A percentile compares a stretch with the other conserved stretches of the same genome.
Evolutionary conservation across 257 asterid genomes (phyloP).

Genomic region (Fraxinus anomala): DNA sequence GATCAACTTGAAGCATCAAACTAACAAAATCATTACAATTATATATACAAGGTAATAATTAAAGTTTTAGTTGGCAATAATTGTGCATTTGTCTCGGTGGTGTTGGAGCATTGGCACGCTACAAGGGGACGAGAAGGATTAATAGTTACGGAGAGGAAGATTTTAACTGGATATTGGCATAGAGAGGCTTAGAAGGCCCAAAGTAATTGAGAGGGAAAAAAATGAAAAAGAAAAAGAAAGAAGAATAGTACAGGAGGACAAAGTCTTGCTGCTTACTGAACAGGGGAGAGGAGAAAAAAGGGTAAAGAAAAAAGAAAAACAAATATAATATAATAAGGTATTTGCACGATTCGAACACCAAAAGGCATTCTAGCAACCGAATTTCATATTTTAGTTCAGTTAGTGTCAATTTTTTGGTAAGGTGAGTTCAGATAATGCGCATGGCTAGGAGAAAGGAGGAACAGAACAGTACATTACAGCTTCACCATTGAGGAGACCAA

Average conservation of each 20-base stretch:
- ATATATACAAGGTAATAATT: not conserved
- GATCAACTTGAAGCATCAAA: not conserved
- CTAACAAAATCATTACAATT: not conserved
- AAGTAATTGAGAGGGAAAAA: not conserved
- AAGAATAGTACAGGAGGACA: not conserved
- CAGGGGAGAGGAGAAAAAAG: not conserved
- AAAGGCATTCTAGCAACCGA: not conserved
- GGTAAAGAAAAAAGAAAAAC: not conserved
- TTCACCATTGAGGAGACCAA: slow-evolving; percentile 33
- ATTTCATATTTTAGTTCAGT: not conserved
- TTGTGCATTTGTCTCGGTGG: not conserved
- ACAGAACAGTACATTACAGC: not conserved
- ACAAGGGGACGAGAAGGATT: not conserved
- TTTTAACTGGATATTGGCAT: not conserved
- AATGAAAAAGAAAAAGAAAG: not conserved
- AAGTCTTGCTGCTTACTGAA: not conserved
- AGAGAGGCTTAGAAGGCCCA: not conserved
- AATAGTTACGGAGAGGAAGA: not conserved
- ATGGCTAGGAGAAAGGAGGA: not conserved
- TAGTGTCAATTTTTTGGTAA: not conserved
- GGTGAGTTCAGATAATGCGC: not conserved
- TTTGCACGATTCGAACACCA: not conserved
- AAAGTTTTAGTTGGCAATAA: not conserved
- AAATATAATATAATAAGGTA: not conserved
- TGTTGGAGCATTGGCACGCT: not conserved